Percentiles rank a stretch among this genome's conserved stretches.
Conservation (phyloP, 192 early-diverging fungal genomes). For the Dispira simplex region DNA sequence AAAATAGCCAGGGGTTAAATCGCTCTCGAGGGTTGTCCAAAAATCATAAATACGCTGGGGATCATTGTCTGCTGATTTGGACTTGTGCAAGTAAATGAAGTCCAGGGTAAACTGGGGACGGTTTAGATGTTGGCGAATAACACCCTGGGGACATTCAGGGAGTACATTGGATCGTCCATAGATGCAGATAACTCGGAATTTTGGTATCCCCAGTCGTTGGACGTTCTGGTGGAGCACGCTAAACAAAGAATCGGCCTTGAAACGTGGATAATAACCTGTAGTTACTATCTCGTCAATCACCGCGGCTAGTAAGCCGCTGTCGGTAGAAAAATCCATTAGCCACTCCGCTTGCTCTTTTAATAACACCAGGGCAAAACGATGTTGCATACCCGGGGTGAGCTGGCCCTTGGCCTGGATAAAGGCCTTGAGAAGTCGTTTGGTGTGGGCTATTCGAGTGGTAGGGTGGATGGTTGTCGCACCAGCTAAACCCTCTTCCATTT, state of each 20-base stretch:
- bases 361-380: neutral
- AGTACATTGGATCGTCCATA: neutral
- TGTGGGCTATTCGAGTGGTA: neutral
- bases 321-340: conserved; percentile 9
- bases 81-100: neutral
- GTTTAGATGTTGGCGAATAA: neutral
- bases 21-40: neutral
- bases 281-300: neutral
- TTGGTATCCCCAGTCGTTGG: neutral
- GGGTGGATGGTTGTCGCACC: neutral
- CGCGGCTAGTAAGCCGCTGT: neutral
- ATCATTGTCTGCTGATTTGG: neutral
- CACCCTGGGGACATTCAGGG: neutral
- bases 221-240: neutral
- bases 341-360: conserved; percentile 1
- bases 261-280: neutral
- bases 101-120: neutral
- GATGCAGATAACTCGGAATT: neutral
- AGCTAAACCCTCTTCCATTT: neutral
- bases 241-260: neutral
- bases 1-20: conserved; percentile 1
- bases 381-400: neutral
- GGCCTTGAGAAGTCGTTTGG: neutral
- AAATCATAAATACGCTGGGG: neutral
- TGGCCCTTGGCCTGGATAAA: neutral